Base-by-base conservation (phyloP, 164 flowering plant genomes). In the Santalum album region DNA sequence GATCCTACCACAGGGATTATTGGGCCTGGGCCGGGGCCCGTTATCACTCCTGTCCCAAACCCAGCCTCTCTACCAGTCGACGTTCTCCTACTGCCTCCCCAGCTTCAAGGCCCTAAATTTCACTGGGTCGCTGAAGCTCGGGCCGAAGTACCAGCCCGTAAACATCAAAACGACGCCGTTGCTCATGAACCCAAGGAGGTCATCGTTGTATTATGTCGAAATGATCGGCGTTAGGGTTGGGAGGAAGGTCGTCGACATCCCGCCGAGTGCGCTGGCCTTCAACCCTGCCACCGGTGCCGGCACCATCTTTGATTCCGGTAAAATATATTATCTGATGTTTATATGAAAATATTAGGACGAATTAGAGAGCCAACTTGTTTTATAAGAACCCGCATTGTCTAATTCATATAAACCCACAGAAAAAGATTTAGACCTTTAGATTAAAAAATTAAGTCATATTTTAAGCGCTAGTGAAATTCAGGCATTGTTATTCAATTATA, bases 1-100 rank as follows among this genome's bases (percentile, higher is more conserved):
- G 1, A 21, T 78, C 1, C 99, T 95, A 0, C 70, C 87, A 0
- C 99, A 90, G 56, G 99, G 99, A 0, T 72, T 92, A 0, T 53
- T 90, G 51, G 97, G 97, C 50, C 72, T 92, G 35, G 96, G 97
- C 57, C 83, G 99, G 1, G 99, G 99, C 27, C 75, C 97, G 27
- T 34, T 89, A 32, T 88, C 96, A 0, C 70, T 91, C 0, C 51
- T 83, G 46, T 70, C 90, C 17, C 96, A 92, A 57, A 63, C 91
- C 53, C 67, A 78, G 12, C 38, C 40, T 57, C 78, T 85, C 22
- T 92, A 87, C 78, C 57, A 65, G 18, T 79, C 88, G 65, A 87
- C 90, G 42, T 92, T 92, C 72, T 92, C 99, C 16, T 92, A 92
- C 65, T 92, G 97, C 72, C 61, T 92, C 56, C 99, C 97, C n/a